Evolutionary conservation across 2,329 filamentous ascomycete species (phyloP), one percentile per base, ranked within the genome.

Genomic region (Alternaria brassicae): DNA sequence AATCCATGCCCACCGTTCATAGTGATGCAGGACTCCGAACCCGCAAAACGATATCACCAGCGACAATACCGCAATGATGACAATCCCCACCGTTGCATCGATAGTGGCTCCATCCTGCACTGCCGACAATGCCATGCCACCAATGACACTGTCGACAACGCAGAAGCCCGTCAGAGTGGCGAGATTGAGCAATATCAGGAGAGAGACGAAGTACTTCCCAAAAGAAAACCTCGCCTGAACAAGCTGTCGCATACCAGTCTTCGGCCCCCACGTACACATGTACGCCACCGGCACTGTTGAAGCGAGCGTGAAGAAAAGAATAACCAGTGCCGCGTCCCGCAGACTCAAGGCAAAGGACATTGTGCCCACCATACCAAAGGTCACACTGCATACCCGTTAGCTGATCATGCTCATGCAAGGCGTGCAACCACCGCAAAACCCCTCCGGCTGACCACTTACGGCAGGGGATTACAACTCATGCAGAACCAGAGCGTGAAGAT

Each of bases 191-290:
- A 89, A 70, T 3, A 88, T 84, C 2, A 86, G 83, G n/a, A 89
- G 71, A 0, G 83, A 84, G 32, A 88, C 84, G 19, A 86, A 77
- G 68, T 87, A 88, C 53, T 72, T 75, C 21, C 73, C 73, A 70
- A 88, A 90, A 39, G 83, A 85, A 72, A 85, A 89, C 21, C 88
- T 81, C 4, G 88, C 87, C 65, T 88, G 86, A 7, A 89, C 83
- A 82, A 89, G 87, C 73, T 89, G 87, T 15, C 87, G 81, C 82
- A 89, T 84, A 40, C 87, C 88, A 9, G 86, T 88, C 73, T 84
- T 84, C 4, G 87, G 85, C 0, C 87, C 86, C 50, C 88, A 75
- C 0, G 84, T 87, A 40, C 82, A 82, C 25, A 89, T 77, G 66
- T 84, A 88, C 3, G 85, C 86, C 0, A 86, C 84, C 0, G 84